Percentiles rank a stretch among this genome's conserved stretches.
Conservation (phyloP, 2,329 filamentous ascomycete species). For the Didymellaceae sp. region DNA sequence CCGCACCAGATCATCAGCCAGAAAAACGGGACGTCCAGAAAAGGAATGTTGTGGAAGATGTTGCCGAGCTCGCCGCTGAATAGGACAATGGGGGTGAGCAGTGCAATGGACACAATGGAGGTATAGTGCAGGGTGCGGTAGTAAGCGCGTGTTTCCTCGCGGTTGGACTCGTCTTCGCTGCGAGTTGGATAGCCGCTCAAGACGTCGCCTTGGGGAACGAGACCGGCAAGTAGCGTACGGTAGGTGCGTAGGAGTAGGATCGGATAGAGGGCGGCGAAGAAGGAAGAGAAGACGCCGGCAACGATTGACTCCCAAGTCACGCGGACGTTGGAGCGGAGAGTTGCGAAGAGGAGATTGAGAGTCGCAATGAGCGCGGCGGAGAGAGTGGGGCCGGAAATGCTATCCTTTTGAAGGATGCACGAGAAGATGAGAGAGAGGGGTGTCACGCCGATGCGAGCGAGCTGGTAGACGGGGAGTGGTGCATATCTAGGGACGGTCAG, state of each 20-base stretch:
- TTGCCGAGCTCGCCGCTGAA: conserved; percentile 58
- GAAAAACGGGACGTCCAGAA: conserved; percentile 62
- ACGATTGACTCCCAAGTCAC: conserved; percentile 60
- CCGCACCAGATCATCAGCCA: conserved; percentile 61
- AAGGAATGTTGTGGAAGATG: conserved; percentile 60
- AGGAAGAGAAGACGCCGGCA: conserved; percentile 59
- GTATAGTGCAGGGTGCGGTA: conserved; percentile 61
- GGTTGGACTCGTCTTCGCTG: conserved; percentile 40
- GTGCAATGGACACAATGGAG: conserved; percentile 56
- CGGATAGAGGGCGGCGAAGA: conserved; percentile 60
- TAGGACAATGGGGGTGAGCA: conserved; percentile 58
- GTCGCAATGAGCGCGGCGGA: conserved; percentile 59
- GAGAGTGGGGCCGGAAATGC: conserved; percentile 56
- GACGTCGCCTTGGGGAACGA: conserved; percentile 54
- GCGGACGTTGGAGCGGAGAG: conserved; percentile 53
- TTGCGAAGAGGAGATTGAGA: conserved; percentile 59
- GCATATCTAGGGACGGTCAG: conserved; percentile 52
- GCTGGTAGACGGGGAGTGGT: conserved; percentile 59
- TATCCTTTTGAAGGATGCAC: conserved; percentile 54
- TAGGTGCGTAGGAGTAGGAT: conserved; percentile 59
- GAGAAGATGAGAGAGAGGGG: conserved; percentile 59
- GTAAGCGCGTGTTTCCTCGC: conserved; percentile 59
- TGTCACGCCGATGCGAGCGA: conserved; percentile 59
- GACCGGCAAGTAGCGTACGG: conserved; percentile 53
- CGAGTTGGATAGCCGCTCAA: conserved; percentile 49